Base-by-base conservation (phyloP, 1,139 yeast species). In the Ogataea hybrid region DNA sequence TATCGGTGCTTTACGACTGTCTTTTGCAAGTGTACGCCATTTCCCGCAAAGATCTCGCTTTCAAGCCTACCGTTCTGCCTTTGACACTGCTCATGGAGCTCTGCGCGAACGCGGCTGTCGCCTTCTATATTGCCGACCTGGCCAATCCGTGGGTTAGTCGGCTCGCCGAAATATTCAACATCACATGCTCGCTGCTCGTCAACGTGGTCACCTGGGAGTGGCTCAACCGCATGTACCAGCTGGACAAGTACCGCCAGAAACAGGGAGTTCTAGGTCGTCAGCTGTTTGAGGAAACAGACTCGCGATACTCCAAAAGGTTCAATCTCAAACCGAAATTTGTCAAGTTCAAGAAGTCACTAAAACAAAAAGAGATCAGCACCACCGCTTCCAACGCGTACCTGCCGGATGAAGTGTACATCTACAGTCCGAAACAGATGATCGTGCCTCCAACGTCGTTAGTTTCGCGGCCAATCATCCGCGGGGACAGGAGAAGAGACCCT, bases 121-220 rank as follows among this genome's bases (percentile, higher is more conserved):
- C 83, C 0, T 78, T 88, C 51, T 88, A 87, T 60, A 71, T 87
- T 37, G 81, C 90, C 3, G 96, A 87, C 64, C 79, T 88, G 5
- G 73, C 92, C 2, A 78, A 79, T 56, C 71, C 79, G 3, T 83
- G 87, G 77, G 78, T 84, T 11, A 77, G 77, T 48, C 84, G 81
- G 49, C 71, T 87, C 54, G 79, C 89, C 10, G 90, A 84, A 53
- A 68, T 85, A 33, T 81, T 84, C 57, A 80, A 84, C 32, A 79
- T 87, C 28, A 81, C 84, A 1, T 74, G 83, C 7, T 84, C 82
- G 58, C 80, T 84, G n/a, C 71, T 83, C 22, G 75, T 87, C 39
- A 85, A 85, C 34, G 84, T 85, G 5, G 72, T 84, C 14, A 88
- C 87, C 0, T 87, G 95, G 95, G 94, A 84, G 62, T 87, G 95